phyloP scores from a whole-genome alignment of 768 basidiomycete species.

The Mycena crocata region DNA sequence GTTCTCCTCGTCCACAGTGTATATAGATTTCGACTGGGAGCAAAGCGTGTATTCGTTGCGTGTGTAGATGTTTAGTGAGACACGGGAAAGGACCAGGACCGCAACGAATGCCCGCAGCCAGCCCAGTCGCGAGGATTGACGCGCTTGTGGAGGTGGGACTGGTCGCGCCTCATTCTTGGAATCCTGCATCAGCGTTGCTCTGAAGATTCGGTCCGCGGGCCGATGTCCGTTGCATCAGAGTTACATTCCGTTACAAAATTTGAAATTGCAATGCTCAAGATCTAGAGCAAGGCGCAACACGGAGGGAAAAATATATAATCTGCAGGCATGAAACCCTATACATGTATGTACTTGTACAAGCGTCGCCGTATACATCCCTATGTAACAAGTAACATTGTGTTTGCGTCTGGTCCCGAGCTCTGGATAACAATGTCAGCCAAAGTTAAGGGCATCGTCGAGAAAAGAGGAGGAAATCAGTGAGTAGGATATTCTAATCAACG shows the following conservation, averaged over 20 bases:
- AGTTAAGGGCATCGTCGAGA: neutral
- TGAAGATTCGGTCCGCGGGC: neutral
- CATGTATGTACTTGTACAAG: too few relatives aligned
- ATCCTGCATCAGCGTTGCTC: neutral
- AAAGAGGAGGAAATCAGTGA: slow-evolving; percentile 45
- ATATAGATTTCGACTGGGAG: slow-evolving; percentile 62
- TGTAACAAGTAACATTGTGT: too few relatives aligned
- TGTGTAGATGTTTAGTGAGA: slow-evolving; percentile 11
- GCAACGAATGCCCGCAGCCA: slow-evolving; percentile 17
- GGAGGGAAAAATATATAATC: too few relatives aligned
- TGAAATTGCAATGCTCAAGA: too few relatives aligned
- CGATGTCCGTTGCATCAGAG: too few relatives aligned
- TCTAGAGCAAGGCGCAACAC: too few relatives aligned
- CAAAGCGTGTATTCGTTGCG: slow-evolving; percentile 66
- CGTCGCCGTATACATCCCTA: too few relatives aligned
- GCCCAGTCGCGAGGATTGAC: slow-evolving; percentile 13
- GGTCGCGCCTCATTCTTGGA: neutral
- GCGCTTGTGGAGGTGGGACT: slow-evolving; percentile 3
- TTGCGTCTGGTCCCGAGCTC: too few relatives aligned
- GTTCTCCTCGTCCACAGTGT: slow-evolving; percentile 70
- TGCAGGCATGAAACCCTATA: too few relatives aligned
- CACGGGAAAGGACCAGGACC: slow-evolving; percentile 16
- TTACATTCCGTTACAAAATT: too few relatives aligned
- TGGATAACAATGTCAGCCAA: slow-evolving; percentile 4
- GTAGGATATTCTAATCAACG: slow-evolving; percentile 62